phyloP scores from a whole-genome alignment of 805 yeast genomes.

The Clavispora fructus region DNA sequence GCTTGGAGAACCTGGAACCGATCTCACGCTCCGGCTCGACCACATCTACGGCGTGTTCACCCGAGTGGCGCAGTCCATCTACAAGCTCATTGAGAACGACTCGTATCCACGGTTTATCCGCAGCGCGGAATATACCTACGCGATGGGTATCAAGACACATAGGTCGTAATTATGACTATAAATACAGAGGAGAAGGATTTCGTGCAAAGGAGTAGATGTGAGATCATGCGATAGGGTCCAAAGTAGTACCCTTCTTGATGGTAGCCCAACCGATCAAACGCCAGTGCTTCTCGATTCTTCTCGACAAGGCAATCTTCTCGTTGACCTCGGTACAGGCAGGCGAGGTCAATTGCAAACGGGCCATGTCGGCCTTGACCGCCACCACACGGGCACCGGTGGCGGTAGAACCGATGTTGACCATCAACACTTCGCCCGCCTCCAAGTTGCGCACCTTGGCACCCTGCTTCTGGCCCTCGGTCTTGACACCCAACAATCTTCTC shows the following conservation, averaged over 20 bases:
- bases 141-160: conserved; percentile 9
- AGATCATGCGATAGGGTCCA: conserved; percentile 61
- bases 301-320: conserved; percentile 96
- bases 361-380: conserved; percentile 98
- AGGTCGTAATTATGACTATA: conserved; percentile 2
- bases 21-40: conserved; percentile 3
- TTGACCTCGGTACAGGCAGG: conserved; percentile 99
- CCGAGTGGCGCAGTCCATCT: conserved; percentile 46
- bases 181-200: conserved; percentile 1
- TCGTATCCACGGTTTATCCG: conserved; percentile 64
- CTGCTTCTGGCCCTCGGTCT: conserved; percentile 95
- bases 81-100: conserved; percentile 62
- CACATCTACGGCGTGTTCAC: conserved; percentile 32
- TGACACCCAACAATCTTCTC: conserved; percentile 96
- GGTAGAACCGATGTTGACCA: conserved; percentile 99
- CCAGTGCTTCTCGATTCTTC: conserved; percentile 99
- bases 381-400: conserved; percentile 99
- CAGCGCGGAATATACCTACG: conserved; percentile 19
- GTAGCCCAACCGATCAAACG: conserved; percentile 99
- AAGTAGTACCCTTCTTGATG: conserved; percentile 86
- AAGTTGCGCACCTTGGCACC: conserved; percentile 91
- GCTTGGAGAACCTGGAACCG: neutral
- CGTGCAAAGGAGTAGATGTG: neutral
- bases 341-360: conserved; percentile 90
- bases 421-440: conserved; percentile 89